These are phyloP conservation scores for Skeletonema grethae DNA, from an alignment of 108 stramenopile genomes.

Conservation along the genomic window DNA sequence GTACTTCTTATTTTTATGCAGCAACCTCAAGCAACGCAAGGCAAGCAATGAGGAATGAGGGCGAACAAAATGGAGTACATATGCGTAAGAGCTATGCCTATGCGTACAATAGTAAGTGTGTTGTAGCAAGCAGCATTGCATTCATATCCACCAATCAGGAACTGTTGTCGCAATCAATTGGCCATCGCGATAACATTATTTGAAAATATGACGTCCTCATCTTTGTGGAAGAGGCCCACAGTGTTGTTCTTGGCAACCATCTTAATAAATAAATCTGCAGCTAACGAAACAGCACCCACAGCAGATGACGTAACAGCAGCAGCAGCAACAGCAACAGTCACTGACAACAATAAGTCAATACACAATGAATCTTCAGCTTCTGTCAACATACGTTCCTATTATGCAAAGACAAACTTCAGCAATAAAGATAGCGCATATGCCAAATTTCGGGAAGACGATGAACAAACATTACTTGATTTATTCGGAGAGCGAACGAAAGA, in stretches of 20 bases:
- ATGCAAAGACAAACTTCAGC: slow-evolving; percentile 2
- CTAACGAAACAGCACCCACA: neutral
- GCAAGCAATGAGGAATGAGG: too few species aligned
- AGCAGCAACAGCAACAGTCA: neutral
- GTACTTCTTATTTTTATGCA: too few species aligned
- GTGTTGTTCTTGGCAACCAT: neutral
- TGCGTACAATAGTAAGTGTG: too few species aligned
- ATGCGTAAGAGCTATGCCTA: too few species aligned
- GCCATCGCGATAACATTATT: too few species aligned
- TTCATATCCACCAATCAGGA: too few species aligned
- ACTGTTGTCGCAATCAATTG: too few species aligned
- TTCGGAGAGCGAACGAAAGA: slow-evolving; percentile 88
- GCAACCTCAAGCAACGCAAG: too few species aligned
- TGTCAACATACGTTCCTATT: slow-evolving; percentile 10
- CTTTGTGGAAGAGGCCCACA: neutral
- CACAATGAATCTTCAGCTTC: neutral
- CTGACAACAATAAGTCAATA: neutral
- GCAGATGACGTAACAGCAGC: neutral
- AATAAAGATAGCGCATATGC: slow-evolving; percentile 1
- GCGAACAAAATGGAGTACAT: neutral
- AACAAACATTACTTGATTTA: slow-evolving; percentile 75
- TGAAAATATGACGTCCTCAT: neutral
- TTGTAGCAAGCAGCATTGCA: too few species aligned
- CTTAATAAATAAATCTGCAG: neutral
- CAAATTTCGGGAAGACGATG: slow-evolving; percentile 47